Evolutionary conservation across 2,329 filamentous ascomycete species (phyloP).

Genomic region (Pestalotiopsis sp.): DNA sequence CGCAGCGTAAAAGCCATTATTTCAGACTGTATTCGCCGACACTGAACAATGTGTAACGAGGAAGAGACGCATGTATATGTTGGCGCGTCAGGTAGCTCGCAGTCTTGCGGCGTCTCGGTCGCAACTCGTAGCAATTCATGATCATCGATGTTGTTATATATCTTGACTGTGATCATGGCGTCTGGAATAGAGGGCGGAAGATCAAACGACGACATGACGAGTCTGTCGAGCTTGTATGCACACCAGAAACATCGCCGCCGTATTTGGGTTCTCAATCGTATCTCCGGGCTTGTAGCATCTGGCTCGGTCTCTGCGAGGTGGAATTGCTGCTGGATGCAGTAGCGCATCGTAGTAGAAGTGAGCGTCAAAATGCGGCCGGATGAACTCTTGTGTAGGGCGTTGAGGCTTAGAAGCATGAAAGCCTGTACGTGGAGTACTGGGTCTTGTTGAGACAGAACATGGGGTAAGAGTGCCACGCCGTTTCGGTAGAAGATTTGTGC

Average conservation of each 20-base stretch:
- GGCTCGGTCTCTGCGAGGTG: slow-evolving; percentile 11
- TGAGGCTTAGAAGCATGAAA: slow-evolving; percentile 9
- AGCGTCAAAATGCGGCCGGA: slow-evolving; percentile 8
- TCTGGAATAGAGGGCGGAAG: slow-evolving; percentile 11
- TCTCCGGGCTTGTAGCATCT: background rate
- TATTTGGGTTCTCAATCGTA: slow-evolving; percentile 5
- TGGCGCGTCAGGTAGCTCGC: slow-evolving; percentile 2
- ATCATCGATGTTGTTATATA: slow-evolving; percentile 13
- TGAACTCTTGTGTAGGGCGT: slow-evolving; percentile 9
- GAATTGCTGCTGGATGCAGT: slow-evolving; percentile 9
- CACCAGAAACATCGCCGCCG: slow-evolving; percentile 13
- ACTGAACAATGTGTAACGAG: slow-evolving; percentile 11
- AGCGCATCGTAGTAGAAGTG: slow-evolving; percentile 9
- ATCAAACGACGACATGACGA: slow-evolving; percentile 10
- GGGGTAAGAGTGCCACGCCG: background rate
- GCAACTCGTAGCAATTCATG: background rate
- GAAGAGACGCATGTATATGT: slow-evolving; percentile 10
- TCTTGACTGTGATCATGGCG: slow-evolving; percentile 7
- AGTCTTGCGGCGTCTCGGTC: background rate
- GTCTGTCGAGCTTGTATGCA: slow-evolving; percentile 10
- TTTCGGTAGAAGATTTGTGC: background rate
- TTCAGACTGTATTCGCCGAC: slow-evolving; percentile 12
- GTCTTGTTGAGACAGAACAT: slow-evolving; percentile 3
- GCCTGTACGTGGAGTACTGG: slow-evolving; percentile 12
- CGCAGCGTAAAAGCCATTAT: slow-evolving; percentile 8